Evolutionary conservation across 2,329 filamentous ascomycete genomes (phyloP).

Genomic region (Didymella keratinophila): DNA sequence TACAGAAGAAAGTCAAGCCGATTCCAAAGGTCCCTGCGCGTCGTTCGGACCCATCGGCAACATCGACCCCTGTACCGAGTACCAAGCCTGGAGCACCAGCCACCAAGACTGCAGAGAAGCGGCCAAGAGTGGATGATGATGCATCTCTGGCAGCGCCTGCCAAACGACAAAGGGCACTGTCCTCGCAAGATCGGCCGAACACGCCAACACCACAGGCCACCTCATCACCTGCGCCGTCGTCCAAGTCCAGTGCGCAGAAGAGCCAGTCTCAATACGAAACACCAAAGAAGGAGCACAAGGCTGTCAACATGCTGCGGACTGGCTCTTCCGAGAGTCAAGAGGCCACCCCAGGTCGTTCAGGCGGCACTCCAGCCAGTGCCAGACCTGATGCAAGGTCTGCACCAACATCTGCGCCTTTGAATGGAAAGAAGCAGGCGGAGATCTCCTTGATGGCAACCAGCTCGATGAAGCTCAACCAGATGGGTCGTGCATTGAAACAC

Average conservation of each 20-base stretch:
- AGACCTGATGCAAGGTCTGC: slow-evolving; percentile 36
- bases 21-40: slow-evolving; percentile 39
- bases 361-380: slow-evolving; percentile 36
- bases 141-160: slow-evolving; percentile 36
- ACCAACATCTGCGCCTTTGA: slow-evolving; percentile 44
- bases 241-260: slow-evolving; percentile 44
- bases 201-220: slow-evolving; percentile 41
- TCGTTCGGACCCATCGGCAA: slow-evolving; percentile 32
- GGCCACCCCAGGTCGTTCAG: slow-evolving; percentile 47
- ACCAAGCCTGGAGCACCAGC: slow-evolving; percentile 23
- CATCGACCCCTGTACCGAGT: slow-evolving; percentile 18
- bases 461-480: slow-evolving; percentile 51
- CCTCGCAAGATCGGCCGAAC: slow-evolving; percentile 41
- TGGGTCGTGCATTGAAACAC: slow-evolving; percentile 58
- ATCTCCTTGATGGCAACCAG: slow-evolving; percentile 49
- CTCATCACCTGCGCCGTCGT: slow-evolving; percentile 41
- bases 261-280: slow-evolving; percentile 39
- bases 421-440: slow-evolving; percentile 42
- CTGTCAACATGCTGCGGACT: slow-evolving; percentile 48
- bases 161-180: slow-evolving; percentile 45
- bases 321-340: slow-evolving; percentile 47
- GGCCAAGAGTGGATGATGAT: slow-evolving; percentile 46
- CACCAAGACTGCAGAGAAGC: slow-evolving; percentile 44
- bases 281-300: slow-evolving; percentile 47
- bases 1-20: slow-evolving; percentile 41